phyloP scores from a whole-genome alignment of 2,329 filamentous ascomycete genomes.

The Colletotrichum neosansevieriae region DNA sequence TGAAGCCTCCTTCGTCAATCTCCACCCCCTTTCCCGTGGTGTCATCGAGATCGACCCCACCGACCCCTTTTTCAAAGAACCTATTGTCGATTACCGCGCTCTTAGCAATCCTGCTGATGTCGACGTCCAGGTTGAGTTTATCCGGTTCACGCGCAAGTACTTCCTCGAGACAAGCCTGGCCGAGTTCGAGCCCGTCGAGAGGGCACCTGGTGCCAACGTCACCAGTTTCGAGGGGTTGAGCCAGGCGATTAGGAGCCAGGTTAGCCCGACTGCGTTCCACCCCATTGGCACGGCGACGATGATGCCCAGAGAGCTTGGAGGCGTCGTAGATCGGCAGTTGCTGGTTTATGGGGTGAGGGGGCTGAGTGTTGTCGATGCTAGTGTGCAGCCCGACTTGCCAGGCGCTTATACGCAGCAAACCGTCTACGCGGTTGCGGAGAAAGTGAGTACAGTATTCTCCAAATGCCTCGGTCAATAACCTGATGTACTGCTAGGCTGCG shows the following conservation, averaged over 20 bases:
- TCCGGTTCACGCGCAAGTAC: slow-evolving; percentile 47
- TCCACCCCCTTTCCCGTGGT: slow-evolving; percentile 44
- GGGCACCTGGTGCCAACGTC: slow-evolving; percentile 40
- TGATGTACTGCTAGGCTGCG: neutral
- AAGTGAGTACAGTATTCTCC: slow-evolving; percentile 5
- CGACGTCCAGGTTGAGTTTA: slow-evolving; percentile 43
- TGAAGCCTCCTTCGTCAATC: slow-evolving; percentile 35
- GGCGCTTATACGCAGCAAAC: slow-evolving; percentile 42
- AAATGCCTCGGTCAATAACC: neutral
- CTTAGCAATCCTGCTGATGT: slow-evolving; percentile 47
- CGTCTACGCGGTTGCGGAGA: slow-evolving; percentile 39
- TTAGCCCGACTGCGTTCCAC: slow-evolving; percentile 40
- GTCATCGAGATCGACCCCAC: slow-evolving; percentile 49
- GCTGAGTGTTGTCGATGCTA: slow-evolving; percentile 39
- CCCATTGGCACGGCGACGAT: slow-evolving; percentile 35
- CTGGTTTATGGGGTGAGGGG: slow-evolving; percentile 36
- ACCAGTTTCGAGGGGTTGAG: slow-evolving; percentile 32
- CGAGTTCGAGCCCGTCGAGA: slow-evolving; percentile 47
- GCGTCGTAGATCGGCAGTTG: slow-evolving; percentile 41
- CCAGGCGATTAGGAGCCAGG: slow-evolving; percentile 28
- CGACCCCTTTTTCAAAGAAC: slow-evolving; percentile 47
- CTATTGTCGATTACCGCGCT: slow-evolving; percentile 45
- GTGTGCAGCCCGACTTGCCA: slow-evolving; percentile 40
- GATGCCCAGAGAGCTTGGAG: slow-evolving; percentile 40
- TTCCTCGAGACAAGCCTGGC: slow-evolving; percentile 51